Base-by-base conservation (phyloP, 2,329 filamentous ascomycete genomes). In the Mycosphaerella arachidis region DNA sequence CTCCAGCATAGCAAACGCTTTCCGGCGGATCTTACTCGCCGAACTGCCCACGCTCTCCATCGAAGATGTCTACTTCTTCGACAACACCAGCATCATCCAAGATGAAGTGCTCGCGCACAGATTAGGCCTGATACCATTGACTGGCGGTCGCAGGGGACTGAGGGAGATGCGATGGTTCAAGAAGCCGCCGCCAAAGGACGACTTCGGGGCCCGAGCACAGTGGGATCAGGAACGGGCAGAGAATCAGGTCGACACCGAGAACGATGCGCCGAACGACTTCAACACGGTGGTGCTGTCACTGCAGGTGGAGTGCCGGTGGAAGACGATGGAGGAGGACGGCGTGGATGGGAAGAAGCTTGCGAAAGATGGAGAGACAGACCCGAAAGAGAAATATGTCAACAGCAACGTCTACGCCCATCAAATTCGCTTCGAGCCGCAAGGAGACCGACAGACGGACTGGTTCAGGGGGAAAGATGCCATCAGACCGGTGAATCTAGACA, bases 81-180 rank as follows among this genome's bases (percentile, higher is more conserved):
- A 97, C 81, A 99, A 99, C 81, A 97, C 93, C 54, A 96, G 91
- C 5, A 92, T 99, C 37, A 94, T 99, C 71, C 93, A 97, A 75
- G 94, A 99, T 73, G 94, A 99, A 79, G 93, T 99, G 4, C 86
- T 99, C 55, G 88, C 92, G 16, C 90, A 94, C 74, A 85, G 94
- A 48, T 82, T 99, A 33, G 94, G 94, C 60, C 85, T 99, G 50
- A 89, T 99, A 57, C 94, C 95, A 18, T 87, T 99, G 68, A 89
- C 87, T 66, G 94, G 91, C 66, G 85, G 86, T 62, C 85, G 87
- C 65, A 83, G 89, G 57, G 92, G 90, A 55, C 81, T 99, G 57
- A 85, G 88, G 68, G 92, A 87, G 80, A 82, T 97, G 78, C 87
- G 86, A 73, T 95, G 90, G 87, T 92, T 85, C 76, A 85, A 85